Percentiles rank a stretch among this genome's conserved stretches.
Conservation (phyloP, 2,329 filamentous ascomycete genomes). For the Colletotrichum orchidophilum region DNA sequence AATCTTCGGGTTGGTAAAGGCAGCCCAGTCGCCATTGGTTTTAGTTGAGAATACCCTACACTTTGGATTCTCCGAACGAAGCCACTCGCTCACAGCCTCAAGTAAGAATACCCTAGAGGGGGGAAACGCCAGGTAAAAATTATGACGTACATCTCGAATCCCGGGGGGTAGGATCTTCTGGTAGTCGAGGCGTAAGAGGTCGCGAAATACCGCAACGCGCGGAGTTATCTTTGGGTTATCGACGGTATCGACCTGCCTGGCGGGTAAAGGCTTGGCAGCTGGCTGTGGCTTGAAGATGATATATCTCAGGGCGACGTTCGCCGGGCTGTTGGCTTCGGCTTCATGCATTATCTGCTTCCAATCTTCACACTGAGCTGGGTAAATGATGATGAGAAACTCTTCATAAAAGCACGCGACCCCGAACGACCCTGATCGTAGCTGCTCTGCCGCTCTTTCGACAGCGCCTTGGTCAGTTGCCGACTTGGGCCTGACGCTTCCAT, state of each 20-base stretch:
- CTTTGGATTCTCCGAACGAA: constrained; percentile 49
- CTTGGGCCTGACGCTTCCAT: constrained; percentile 29
- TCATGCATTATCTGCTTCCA: constrained; percentile 41
- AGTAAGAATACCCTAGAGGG: constrained; percentile 44
- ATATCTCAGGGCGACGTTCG: constrained; percentile 44
- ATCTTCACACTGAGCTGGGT: constrained; percentile 46
- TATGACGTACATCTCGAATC: constrained; percentile 37
- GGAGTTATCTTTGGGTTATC: neutral
- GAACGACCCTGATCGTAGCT: constrained; percentile 46
- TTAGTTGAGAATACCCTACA: constrained; percentile 55
- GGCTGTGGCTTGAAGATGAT: constrained; percentile 46
- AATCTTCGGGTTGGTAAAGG: constrained; percentile 46
- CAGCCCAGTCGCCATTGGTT: constrained; percentile 56
- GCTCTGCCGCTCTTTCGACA: constrained; percentile 43
- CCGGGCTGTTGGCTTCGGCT: constrained; percentile 23
- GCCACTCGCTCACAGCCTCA: constrained; percentile 54
- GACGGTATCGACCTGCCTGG: neutral
- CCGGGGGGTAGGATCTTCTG: constrained; percentile 38
- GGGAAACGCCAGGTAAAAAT: constrained; percentile 62
- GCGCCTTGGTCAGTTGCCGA: neutral
- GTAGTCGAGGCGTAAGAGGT: constrained; percentile 45
- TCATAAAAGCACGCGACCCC: constrained; percentile 46
- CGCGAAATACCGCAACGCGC: constrained; percentile 36
- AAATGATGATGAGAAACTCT: constrained; percentile 50
- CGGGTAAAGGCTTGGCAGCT: constrained; percentile 13